Percentiles rank a stretch among this genome's conserved stretches.
Conservation (phyloP, 257 asterid genomes). For the Plectranthus barbatus region DNA sequence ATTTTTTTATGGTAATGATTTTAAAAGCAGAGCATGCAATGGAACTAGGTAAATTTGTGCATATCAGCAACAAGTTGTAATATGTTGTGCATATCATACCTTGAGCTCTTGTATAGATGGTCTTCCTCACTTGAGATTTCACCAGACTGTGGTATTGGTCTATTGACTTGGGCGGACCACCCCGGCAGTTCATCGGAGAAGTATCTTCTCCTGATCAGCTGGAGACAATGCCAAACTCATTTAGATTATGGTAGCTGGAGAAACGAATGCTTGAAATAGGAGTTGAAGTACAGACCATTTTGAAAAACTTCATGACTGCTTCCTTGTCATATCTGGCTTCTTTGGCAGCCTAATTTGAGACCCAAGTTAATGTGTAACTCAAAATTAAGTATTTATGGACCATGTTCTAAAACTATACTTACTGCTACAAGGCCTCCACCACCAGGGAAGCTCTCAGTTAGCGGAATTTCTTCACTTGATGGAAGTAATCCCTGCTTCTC, state of each 20-base stretch:
- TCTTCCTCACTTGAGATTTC: conserved; percentile 79
- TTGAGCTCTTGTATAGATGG: conserved; percentile 46
- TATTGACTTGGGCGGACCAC: conserved; percentile 49
- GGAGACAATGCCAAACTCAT: conserved; percentile 15
- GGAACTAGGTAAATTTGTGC: no score
- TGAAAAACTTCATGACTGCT: conserved; percentile 75
- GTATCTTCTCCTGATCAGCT: conserved; percentile 97
- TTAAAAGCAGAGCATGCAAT: no score
- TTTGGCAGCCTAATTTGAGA: conserved; percentile 71
- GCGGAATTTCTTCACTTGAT: conserved; percentile 78
- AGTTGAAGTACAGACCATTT: conserved; percentile 47
- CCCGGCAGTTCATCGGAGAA: conserved; percentile 89
- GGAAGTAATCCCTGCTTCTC: conserved; percentile 97
- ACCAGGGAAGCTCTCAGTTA: conserved; percentile 80
- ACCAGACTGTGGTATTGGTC: conserved; percentile 41
- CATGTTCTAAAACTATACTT: conserved; percentile 23
- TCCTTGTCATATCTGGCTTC: conserved; percentile 96
- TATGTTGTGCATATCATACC: conserved; percentile 31
- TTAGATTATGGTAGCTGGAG: conserved; percentile 13
- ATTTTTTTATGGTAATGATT: no score
- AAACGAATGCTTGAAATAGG: background rate
- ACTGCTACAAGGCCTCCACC: conserved; percentile 86
- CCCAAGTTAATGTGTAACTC: background rate
- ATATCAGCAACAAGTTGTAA: no score
- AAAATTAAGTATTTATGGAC: background rate